These are phyloP conservation scores for Solanum pimpinellifolium DNA, from an alignment of 257 asterid genomes.

Conservation along the genomic window DNA sequence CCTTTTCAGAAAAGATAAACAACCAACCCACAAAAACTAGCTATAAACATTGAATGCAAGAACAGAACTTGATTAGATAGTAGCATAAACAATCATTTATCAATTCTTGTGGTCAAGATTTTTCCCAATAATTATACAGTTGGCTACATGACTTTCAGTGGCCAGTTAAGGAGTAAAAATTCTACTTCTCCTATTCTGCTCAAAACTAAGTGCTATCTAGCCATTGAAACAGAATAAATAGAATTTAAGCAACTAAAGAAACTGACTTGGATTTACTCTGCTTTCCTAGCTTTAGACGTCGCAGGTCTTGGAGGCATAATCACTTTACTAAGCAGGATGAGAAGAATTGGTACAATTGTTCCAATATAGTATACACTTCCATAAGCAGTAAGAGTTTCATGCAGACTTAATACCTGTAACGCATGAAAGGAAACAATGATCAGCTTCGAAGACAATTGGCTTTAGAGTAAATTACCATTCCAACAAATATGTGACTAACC, in stretches of 20 bases:
- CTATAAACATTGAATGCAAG: neutral
- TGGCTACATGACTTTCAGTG: neutral
- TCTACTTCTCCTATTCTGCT: neutral
- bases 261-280: conserved; percentile 29
- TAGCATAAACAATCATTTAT: neutral
- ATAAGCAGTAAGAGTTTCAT: conserved; percentile 60
- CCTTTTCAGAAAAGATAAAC: neutral
- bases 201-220: conserved; percentile 1
- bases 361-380: conserved; percentile 87
- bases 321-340: conserved; percentile 59
- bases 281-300: conserved; percentile 63
- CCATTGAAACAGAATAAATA: neutral
- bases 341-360: conserved; percentile 49
- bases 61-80: neutral
- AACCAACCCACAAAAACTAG: neutral
- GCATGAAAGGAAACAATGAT: neutral
- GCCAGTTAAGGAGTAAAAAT: neutral
- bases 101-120: neutral
- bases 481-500: conserved; percentile 33
- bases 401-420: conserved; percentile 68
- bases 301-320: conserved; percentile 68
- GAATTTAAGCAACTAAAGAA: neutral
- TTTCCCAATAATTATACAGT: neutral
- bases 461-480: neutral
- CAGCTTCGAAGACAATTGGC: neutral